A percentile compares a stretch with the other conserved stretches of the same genome.
These are phyloP conservation scores for Medicago lupulina DNA, from an alignment of 306 rosid species.

Conservation along the genomic window DNA sequence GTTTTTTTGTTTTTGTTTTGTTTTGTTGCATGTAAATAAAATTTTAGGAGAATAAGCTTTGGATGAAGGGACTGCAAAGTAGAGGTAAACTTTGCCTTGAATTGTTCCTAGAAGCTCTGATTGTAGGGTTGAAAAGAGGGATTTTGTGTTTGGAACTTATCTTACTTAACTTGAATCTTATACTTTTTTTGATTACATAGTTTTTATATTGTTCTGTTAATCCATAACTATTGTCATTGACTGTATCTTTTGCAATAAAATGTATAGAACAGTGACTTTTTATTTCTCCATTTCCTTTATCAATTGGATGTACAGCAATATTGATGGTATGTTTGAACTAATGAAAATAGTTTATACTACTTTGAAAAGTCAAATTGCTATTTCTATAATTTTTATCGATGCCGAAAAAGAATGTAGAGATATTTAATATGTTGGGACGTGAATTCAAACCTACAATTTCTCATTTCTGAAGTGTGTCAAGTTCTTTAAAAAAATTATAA, in stretches of 20 bases:
- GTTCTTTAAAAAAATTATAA: too few species aligned
- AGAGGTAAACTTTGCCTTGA: constrained; percentile 45
- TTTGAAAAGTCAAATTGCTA: too few species aligned
- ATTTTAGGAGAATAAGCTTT: constrained; percentile 50
- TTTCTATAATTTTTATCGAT: too few species aligned
- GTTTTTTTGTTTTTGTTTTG: constrained; percentile 11
- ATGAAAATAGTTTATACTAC: too few species aligned
- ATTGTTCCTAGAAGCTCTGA: constrained; percentile 39
- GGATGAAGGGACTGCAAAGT: constrained; percentile 46
- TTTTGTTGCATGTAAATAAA: constrained; percentile 42
- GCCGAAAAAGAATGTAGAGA: too few species aligned
- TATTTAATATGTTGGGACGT: too few species aligned
- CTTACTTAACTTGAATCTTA: constrained; percentile 42
- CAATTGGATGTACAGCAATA: too few species aligned
- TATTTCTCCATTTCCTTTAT: too few species aligned
- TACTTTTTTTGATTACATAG: constrained; percentile 24
- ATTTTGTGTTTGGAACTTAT: constrained; percentile 41
- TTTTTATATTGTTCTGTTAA: constrained; percentile 22
- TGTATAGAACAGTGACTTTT: too few species aligned
- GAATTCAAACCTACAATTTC: too few species aligned
- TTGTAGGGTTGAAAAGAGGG: constrained; percentile 44
- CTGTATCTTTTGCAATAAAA: not conserved
- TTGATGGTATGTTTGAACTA: too few species aligned
- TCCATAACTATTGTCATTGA: not conserved
- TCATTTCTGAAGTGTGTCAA: too few species aligned